phyloP scores from a whole-genome alignment of 106 monocot genomes.

The Dactylorhiza incarnata region DNA sequence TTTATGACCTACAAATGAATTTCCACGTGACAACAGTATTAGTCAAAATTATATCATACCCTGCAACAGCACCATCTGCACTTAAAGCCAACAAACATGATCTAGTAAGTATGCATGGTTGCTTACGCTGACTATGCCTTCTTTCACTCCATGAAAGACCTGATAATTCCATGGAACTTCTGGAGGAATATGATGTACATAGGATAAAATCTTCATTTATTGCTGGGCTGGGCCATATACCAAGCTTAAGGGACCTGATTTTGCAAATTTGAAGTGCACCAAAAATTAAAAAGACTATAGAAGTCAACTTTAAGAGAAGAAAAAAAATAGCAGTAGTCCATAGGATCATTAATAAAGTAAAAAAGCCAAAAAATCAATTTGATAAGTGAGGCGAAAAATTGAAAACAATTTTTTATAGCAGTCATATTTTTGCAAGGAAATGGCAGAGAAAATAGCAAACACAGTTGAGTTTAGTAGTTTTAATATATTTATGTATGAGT shows the following conservation, averaged over 20 bases:
- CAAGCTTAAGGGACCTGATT: constrained; percentile 76
- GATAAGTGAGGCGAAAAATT: not conserved
- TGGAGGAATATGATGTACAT: constrained; percentile 15
- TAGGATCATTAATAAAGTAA: not conserved
- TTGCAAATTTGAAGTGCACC: constrained; percentile 6
- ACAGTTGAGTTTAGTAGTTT: too few relatives aligned
- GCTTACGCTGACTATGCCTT: constrained; percentile 31
- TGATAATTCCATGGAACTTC: constrained; percentile 19
- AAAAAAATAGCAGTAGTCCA: not conserved
- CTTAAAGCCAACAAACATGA: constrained; percentile 65
- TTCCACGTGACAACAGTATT: not conserved
- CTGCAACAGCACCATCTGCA: constrained; percentile 42
- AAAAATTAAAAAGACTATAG: not conserved
- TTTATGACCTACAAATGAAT: not conserved
- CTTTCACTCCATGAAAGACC: constrained; percentile 44
- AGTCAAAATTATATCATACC: constrained; percentile 35
- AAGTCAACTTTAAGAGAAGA: not conserved
- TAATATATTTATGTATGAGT: too few relatives aligned
- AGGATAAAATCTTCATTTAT: constrained; percentile 10
- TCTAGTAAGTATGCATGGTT: constrained; percentile 57
- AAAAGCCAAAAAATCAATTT: not conserved
- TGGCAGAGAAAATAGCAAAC: too few relatives aligned
- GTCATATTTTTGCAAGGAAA: not conserved
- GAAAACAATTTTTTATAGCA: not conserved
- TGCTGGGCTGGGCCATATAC: constrained; percentile 21